phyloP scores from a whole-genome alignment of 78 protist species.

The Speleostelium caveatum region DNA sequence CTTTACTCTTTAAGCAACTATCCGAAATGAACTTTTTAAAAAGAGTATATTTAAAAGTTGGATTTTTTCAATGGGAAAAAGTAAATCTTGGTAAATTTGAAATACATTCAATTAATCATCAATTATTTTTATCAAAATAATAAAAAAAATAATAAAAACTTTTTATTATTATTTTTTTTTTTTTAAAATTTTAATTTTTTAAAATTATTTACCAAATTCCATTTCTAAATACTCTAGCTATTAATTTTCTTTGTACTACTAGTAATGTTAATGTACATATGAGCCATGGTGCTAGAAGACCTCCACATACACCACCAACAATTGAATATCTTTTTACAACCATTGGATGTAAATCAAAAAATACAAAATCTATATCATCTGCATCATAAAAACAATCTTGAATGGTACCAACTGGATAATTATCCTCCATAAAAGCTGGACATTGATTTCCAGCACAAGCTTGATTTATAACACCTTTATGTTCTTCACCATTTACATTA shows the following conservation, averaged over 20 bases:
- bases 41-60: too few species aligned
- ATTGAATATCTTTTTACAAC: conserved; percentile 42
- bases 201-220: not conserved
- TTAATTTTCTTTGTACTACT: not conserved
- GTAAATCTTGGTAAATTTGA: too few species aligned
- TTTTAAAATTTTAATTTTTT: too few species aligned
- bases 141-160: too few species aligned
- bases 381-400: conserved; percentile 29
- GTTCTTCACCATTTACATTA: not conserved
- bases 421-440: conserved; percentile 17
- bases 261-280: conserved; percentile 3
- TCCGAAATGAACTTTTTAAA: too few species aligned
- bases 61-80: too few species aligned
- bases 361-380: conserved; percentile 32
- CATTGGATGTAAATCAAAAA: conserved; percentile 22
- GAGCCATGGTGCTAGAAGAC: conserved; percentile 63
- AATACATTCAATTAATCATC: too few species aligned
- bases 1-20: too few species aligned
- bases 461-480: conserved; percentile 6
- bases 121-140: too few species aligned
- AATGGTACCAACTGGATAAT: conserved; percentile 1
- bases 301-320: conserved; percentile 60
- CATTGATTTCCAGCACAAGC: conserved; percentile 25
- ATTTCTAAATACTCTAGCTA: not conserved
- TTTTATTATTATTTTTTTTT: too few species aligned